Conservation (phyloP, 805 yeast species). For the Candida argentea region DNA sequence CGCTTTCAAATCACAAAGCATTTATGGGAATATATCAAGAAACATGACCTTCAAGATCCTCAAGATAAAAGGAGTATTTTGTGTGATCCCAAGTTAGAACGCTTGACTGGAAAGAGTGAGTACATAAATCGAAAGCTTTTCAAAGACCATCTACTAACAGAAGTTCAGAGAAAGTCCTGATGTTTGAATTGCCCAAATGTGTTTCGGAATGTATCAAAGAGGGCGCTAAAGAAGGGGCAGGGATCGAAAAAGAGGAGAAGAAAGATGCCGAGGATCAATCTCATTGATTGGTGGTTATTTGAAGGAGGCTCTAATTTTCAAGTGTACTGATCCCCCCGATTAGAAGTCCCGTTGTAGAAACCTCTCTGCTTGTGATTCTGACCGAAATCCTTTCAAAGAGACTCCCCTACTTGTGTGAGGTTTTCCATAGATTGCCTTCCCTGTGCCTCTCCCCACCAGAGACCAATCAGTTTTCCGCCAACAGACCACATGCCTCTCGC, state of each 20-base stretch:
- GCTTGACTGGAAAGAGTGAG: slow-evolving; percentile 49
- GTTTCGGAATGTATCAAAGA: too few species aligned
- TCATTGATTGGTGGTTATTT: neutral
- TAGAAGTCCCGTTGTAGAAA: too few species aligned
- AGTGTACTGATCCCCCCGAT: too few species aligned
- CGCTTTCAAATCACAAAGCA: slow-evolving; percentile 63
- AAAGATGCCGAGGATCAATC: slow-evolving; percentile 4
- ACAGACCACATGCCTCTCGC: too few species aligned
- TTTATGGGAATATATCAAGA: slow-evolving; percentile 64
- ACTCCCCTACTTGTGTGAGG: too few species aligned
- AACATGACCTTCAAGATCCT: slow-evolving; percentile 54
- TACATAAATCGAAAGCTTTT: slow-evolving; percentile 3
- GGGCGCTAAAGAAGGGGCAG: too few species aligned
- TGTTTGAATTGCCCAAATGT: slow-evolving; percentile 47
- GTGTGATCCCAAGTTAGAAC: slow-evolving; percentile 49
- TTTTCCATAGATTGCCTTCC: too few species aligned
- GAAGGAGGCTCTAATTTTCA: too few species aligned
- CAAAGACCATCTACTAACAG: slow-evolving; percentile 5
- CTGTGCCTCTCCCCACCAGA: too few species aligned
- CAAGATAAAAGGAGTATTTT: slow-evolving; percentile 52
- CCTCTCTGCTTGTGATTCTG: too few species aligned
- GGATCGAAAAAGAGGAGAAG: slow-evolving; percentile 3
- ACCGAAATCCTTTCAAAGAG: too few species aligned
- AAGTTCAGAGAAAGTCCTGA: slow-evolving; percentile 27
- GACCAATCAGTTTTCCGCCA: too few species aligned